phyloP scores from a whole-genome alignment of 2,329 filamentous ascomycete species.

The Cladorrhinum sp. region DNA sequence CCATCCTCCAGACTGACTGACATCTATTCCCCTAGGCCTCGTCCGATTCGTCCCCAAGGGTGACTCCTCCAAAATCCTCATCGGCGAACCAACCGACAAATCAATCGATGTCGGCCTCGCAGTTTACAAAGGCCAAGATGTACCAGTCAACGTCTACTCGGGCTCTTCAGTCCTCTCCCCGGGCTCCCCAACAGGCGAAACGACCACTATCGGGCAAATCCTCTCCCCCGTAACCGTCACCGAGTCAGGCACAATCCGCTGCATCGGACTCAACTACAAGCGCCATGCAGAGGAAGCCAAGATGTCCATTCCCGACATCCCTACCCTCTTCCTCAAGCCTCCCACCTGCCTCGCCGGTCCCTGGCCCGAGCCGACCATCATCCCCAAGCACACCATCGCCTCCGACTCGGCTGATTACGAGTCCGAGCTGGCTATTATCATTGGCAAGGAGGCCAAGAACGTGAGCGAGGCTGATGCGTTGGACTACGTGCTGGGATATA shows the following conservation, averaged over 20 bases:
- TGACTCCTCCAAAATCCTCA: conserved; percentile 46
- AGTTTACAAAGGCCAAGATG: conserved; percentile 53
- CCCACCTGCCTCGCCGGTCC: conserved; percentile 52
- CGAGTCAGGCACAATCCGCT: conserved; percentile 56
- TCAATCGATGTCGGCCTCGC: conserved; percentile 56
- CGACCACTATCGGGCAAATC: conserved; percentile 44
- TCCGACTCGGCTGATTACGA: conserved; percentile 58
- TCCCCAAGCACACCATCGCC: conserved; percentile 52
- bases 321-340: conserved; percentile 59
- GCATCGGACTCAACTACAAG: conserved; percentile 56
- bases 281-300: conserved; percentile 51
- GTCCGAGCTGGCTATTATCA: conserved; percentile 55
- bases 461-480: conserved; percentile 54
- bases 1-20: conserved; percentile 2
- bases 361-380: conserved; percentile 47
- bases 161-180: conserved; percentile 56
- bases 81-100: conserved; percentile 54
- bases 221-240: conserved; percentile 48
- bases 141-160: conserved; percentile 54
- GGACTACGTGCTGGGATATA: conserved; percentile 60
- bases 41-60: conserved; percentile 57
- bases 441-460: conserved; percentile 51
- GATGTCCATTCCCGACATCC: conserved; percentile 50
- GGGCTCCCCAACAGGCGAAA: conserved; percentile 48
- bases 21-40: conserved; percentile 48